phyloP scores from a whole-genome alignment of 1,284 basidiomycete species.

The Cerrena zonata region DNA sequence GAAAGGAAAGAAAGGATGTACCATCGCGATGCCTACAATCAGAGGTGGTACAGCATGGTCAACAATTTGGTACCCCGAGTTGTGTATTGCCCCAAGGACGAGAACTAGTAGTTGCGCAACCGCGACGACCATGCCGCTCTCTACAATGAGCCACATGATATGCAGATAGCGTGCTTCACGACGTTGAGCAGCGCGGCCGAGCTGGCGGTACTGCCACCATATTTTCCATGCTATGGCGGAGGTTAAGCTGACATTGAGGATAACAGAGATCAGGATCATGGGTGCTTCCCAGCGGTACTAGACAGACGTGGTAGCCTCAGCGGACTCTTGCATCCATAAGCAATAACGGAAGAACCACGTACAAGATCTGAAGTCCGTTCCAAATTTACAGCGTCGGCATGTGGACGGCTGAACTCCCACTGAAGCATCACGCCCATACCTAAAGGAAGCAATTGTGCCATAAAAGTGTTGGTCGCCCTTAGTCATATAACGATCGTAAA shows the following conservation, averaged over 20 bases:
- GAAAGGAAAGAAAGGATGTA: background rate
- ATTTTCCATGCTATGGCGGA: slow-evolving; percentile 2
- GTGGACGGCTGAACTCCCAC: background rate
- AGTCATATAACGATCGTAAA: too few species aligned
- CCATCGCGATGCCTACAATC: slow-evolving; percentile 1
- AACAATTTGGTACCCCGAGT: slow-evolving; percentile 4
- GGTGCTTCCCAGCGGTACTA: slow-evolving; percentile 3
- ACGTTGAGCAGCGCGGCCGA: background rate
- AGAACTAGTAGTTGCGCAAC: background rate
- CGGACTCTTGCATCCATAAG: background rate
- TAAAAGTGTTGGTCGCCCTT: background rate
- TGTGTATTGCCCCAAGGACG: slow-evolving; percentile 1
- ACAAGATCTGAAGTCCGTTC: slow-evolving; percentile 1
- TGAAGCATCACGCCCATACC: slow-evolving; percentile 5
- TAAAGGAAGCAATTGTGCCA: background rate
- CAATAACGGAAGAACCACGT: background rate
- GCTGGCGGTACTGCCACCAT: background rate
- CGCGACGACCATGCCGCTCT: slow-evolving; percentile 1
- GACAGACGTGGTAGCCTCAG: background rate
- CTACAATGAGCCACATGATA: slow-evolving; percentile 1
- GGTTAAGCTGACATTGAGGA: slow-evolving; percentile 1
- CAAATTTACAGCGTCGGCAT: background rate
- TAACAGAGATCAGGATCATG: background rate
- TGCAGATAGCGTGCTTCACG: background rate
- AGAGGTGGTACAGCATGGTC: slow-evolving; percentile 2